Conservation (phyloP, 352 stramenopile genomes). For the Pythium phragmitis region DNA sequence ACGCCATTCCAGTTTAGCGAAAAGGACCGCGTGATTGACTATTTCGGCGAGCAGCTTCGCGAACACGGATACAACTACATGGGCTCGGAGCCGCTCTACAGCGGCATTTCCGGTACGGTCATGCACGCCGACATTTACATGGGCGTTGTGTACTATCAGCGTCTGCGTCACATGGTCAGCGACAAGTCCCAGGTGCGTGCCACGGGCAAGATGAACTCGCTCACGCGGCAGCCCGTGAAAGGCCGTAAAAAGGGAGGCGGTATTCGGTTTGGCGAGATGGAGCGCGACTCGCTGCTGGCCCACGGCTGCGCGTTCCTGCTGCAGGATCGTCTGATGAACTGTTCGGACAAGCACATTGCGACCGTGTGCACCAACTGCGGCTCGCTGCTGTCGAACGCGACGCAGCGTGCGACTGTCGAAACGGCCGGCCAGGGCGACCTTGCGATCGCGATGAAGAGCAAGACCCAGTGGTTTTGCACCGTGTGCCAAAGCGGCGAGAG, state of each 20-base stretch:
- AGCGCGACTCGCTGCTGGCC: slow-evolving; percentile 98
- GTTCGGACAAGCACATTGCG: slow-evolving; percentile 98
- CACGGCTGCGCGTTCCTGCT: slow-evolving; percentile 97
- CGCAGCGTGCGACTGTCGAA: slow-evolving; percentile 80
- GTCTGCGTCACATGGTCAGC: slow-evolving; percentile 99
- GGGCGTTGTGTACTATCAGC: slow-evolving; percentile 99
- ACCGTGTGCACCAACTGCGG: slow-evolving; percentile 95
- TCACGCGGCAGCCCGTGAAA: slow-evolving; percentile 99
- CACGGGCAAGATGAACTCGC: slow-evolving; percentile 97
- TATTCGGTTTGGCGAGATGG: slow-evolving; percentile 99
- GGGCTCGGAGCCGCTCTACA: slow-evolving; percentile 99
- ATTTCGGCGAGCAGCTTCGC: slow-evolving; percentile 98
- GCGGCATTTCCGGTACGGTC: slow-evolving; percentile 96
- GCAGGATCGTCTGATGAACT: slow-evolving; percentile 98
- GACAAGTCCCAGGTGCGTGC: slow-evolving; percentile 99
- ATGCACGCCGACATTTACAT: slow-evolving; percentile 99
- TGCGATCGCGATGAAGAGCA: slow-evolving; percentile 85
- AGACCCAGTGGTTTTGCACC: slow-evolving; percentile 84
- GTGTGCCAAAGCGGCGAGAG: slow-evolving; percentile 87
- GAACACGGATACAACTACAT: slow-evolving; percentile 98
- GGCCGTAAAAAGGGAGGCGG: slow-evolving; percentile 98
- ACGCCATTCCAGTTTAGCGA: slow-evolving; percentile 99
- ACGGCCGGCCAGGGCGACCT: slow-evolving; percentile 81
- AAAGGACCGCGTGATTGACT: slow-evolving; percentile 98
- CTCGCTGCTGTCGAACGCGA: slow-evolving; percentile 84